Percentiles rank a stretch among this genome's conserved stretches.
These are phyloP conservation scores for Trypanosoma grayi DNA, from an alignment of 208 protist species.

Conservation along the genomic window DNA sequence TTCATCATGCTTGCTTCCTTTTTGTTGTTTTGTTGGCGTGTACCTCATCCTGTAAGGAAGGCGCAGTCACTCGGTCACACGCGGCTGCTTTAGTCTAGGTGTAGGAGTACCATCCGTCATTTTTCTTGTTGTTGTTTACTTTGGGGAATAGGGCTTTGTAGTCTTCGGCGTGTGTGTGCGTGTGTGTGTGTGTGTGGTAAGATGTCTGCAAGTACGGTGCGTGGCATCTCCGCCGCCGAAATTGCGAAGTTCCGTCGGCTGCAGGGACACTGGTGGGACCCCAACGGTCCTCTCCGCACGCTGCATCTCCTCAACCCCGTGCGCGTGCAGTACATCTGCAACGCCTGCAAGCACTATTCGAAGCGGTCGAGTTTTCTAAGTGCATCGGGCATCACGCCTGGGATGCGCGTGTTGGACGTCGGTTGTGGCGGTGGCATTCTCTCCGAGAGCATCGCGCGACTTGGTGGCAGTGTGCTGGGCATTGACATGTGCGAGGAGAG, in stretches of 20 bases:
- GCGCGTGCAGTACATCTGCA: constrained; percentile 81
- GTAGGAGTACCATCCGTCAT: no score
- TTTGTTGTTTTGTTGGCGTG: no score
- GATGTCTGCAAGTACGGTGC: constrained; percentile 1
- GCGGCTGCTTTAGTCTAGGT: no score
- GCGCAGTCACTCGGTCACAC: no score
- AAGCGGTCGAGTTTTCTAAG: constrained; percentile 5
- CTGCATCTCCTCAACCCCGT: constrained; percentile 92
- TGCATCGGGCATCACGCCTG: constrained; percentile 28
- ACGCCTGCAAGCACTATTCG: constrained; percentile 40
- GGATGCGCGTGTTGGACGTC: constrained; percentile 81
- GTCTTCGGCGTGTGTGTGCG: no score
- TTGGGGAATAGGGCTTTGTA: no score
- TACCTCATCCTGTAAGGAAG: no score
- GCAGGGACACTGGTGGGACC: constrained; percentile 87
- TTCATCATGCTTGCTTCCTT: no score
- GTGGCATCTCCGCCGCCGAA: constrained; percentile 58
- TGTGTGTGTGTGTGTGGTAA: neutral
- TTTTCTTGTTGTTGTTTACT: constrained; percentile 14
- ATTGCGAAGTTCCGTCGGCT: constrained; percentile 75
- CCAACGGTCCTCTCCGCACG: constrained; percentile 79
- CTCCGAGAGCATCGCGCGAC: constrained; percentile 79
- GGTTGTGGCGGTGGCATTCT: constrained; percentile 93
- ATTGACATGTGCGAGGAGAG: constrained; percentile 89
- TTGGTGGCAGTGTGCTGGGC: constrained; percentile 87